Evolutionary conservation across 345 rosid species (phyloP).

Genomic region (Alliaria petiolata): DNA sequence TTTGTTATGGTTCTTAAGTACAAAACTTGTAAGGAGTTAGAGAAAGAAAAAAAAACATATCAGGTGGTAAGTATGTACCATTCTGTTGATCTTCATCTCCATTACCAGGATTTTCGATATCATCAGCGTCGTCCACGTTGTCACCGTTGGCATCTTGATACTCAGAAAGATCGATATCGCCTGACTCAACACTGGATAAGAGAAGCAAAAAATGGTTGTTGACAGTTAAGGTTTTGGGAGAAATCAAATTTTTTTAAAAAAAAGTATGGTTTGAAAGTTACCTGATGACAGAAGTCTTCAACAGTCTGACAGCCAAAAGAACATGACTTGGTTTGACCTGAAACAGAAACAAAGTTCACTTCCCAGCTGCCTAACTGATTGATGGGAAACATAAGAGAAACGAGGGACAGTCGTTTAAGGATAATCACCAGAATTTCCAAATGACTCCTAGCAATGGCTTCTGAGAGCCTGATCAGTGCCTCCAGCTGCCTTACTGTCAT

Average conservation of each 20-base stretch:
- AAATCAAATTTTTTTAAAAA: neutral
- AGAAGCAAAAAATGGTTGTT: conserved; percentile 2
- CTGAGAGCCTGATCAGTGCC: conserved; percentile 87
- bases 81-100: conserved; percentile 28
- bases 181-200: conserved; percentile 80
- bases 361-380: neutral
- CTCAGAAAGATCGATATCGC: conserved; percentile 92
- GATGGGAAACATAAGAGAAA: neutral
- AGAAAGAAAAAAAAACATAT: neutral
- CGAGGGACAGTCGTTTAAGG: neutral
- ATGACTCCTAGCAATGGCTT: conserved; percentile 91
- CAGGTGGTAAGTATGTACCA: neutral
- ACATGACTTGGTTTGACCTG: conserved; percentile 76
- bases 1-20: conserved; percentile 5
- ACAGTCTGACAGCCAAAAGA: conserved; percentile 62
- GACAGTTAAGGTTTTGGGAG: neutral
- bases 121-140: conserved; percentile 31
- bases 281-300: conserved; percentile 88
- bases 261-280: conserved; percentile 17
- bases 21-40: no score
- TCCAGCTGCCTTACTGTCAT: conserved; percentile 98
- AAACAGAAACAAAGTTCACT: neutral
- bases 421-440: conserved; percentile 62
- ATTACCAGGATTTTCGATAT: conserved; percentile 9
- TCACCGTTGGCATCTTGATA: conserved; percentile 60